A percentile compares a stretch with the other conserved stretches of the same genome.
Evolutionary conservation across 2,329 filamentous ascomycete species (phyloP).

Genomic region (Annulohypoxylon truncatum): DNA sequence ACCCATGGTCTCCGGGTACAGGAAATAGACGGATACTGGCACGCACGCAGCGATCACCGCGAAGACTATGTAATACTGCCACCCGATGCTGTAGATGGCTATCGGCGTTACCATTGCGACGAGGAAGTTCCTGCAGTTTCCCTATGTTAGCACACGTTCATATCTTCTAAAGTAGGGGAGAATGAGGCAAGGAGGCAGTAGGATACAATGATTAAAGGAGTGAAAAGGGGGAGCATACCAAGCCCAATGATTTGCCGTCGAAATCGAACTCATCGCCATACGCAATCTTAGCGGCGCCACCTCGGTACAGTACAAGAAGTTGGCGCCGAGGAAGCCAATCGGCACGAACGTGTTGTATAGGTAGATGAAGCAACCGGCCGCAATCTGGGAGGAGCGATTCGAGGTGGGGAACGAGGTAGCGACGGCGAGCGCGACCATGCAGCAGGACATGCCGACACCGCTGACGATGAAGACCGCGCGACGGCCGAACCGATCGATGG

Average conservation of each 20-base stretch:
- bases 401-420: conserved; percentile 60
- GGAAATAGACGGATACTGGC: conserved; percentile 57
- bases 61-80: conserved; percentile 64
- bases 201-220: not conserved
- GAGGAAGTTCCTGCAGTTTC: conserved; percentile 54
- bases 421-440: conserved; percentile 66
- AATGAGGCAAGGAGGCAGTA: not conserved
- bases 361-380: conserved; percentile 67
- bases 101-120: conserved; percentile 59
- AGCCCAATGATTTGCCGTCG: conserved; percentile 65
- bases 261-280: conserved; percentile 66
- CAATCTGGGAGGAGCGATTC: conserved; percentile 61
- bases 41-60: conserved; percentile 59
- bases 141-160: not conserved
- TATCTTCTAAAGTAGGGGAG: too few species aligned
- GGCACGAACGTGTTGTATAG: conserved; percentile 71
- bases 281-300: conserved; percentile 64
- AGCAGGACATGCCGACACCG: conserved; percentile 63
- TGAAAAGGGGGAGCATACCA: conserved; percentile 51
- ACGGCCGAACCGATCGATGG: conserved; percentile 63
- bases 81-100: conserved; percentile 63
- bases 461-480: conserved; percentile 64
- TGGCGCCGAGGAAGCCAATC: conserved; percentile 68
- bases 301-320: conserved; percentile 70
- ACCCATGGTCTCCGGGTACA: conserved; percentile 63